phyloP scores from a whole-genome alignment of 2,329 filamentous ascomycete species.

The Ceratocystis cacaofunesta region DNA sequence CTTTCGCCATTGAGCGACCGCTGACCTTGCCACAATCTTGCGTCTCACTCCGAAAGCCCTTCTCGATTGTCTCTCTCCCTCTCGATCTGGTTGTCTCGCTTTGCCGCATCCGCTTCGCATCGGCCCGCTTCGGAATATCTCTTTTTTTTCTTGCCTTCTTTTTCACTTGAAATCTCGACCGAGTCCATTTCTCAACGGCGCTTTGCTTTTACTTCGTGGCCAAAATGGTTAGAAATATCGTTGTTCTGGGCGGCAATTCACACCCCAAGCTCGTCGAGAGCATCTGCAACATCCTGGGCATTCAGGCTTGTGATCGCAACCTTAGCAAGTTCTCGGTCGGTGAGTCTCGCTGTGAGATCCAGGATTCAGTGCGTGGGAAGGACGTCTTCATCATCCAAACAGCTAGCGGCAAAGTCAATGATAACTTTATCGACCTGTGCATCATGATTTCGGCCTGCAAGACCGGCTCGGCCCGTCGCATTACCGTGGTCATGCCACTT shows the following conservation, averaged over 20 bases:
- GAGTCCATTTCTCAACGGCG: neutral
- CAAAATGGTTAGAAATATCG: slow-evolving; percentile 84
- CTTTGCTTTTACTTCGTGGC: neutral
- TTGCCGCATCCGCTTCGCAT: slow-evolving; percentile 2
- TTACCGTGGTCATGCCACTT: slow-evolving; percentile 84
- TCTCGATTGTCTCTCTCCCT: neutral
- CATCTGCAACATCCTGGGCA: slow-evolving; percentile 76
- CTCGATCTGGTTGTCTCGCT: neutral
- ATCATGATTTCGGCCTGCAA: slow-evolving; percentile 99
- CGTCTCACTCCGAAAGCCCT: neutral
- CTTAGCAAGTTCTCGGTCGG: slow-evolving; percentile 88
- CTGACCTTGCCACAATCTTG: neutral
- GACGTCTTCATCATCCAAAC: slow-evolving; percentile 98
- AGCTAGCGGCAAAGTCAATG: slow-evolving; percentile 82
- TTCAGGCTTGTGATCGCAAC: slow-evolving; percentile 70
- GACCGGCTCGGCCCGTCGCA: slow-evolving; percentile 75
- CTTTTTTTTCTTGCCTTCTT: neutral
- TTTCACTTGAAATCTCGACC: neutral
- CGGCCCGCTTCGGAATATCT: neutral
- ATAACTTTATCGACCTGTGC: slow-evolving; percentile 88
- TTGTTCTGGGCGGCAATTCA: slow-evolving; percentile 83
- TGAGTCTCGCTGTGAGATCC: slow-evolving; percentile 87
- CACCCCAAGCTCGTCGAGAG: slow-evolving; percentile 76
- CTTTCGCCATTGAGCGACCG: neutral
- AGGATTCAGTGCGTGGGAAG: slow-evolving; percentile 91